phyloP scores from a whole-genome alignment of 1,139 yeast species.

The Citeromyces hawaiiensis region DNA sequence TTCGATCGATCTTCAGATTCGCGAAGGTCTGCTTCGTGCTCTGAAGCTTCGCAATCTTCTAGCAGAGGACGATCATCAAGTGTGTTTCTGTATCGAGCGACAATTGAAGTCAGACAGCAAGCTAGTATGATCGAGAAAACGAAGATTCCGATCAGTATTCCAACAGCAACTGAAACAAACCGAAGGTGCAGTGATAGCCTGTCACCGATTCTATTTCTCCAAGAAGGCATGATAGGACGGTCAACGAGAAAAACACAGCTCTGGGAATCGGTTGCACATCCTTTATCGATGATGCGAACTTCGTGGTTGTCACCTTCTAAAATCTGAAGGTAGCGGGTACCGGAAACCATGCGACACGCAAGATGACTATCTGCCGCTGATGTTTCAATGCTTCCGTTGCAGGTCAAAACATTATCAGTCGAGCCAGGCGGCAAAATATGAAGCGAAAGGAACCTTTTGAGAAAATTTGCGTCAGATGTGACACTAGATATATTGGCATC shows the following conservation, averaged over 20 bases:
- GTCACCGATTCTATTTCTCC: constrained; percentile 34
- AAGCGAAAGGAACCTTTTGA: constrained; percentile 44
- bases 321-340: constrained; percentile 22
- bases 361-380: constrained; percentile 27
- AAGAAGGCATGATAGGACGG: constrained; percentile 45
- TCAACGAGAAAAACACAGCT: constrained; percentile 66
- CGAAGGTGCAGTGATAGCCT: constrained; percentile 48
- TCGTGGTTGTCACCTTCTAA: constrained; percentile 49
- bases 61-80: background rate
- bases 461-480: constrained; percentile 19
- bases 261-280: constrained; percentile 33
- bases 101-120: constrained; percentile 19
- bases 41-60: background rate
- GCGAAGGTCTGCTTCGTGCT: no score
- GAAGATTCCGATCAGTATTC: constrained; percentile 45
- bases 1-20: no score
- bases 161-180: constrained; percentile 51
- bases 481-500: constrained; percentile 38
- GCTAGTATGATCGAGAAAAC: constrained; percentile 18
- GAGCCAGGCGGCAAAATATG: constrained; percentile 55
- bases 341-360: constrained; percentile 27
- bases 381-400: constrained; percentile 30
- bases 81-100: constrained; percentile 10
- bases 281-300: constrained; percentile 51
- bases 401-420: constrained; percentile 24